Conservation (phyloP, 106 monocot genomes). For the Triglochin maritima region DNA sequence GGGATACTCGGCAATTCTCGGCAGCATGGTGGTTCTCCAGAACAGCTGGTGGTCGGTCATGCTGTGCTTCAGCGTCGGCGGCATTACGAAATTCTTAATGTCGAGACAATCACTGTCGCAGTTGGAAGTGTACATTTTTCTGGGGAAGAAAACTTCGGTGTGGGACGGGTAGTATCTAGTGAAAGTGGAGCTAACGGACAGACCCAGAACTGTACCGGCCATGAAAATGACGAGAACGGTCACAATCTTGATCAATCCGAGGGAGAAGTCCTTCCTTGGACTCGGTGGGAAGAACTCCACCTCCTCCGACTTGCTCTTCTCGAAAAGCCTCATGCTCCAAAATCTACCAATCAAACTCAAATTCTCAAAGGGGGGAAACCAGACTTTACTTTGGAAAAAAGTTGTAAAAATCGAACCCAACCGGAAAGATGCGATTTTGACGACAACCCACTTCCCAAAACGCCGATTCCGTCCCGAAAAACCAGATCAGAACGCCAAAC, state of each 20-base stretch:
- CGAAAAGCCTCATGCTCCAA: constrained; percentile 16
- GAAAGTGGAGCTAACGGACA: constrained; percentile 37
- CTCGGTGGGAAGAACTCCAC: constrained; percentile 27
- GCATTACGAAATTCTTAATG: constrained; percentile 43
- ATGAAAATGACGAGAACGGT: constrained; percentile 53
- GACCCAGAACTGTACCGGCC: constrained; percentile 51
- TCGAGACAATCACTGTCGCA: constrained; percentile 29
- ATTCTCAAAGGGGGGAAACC: too few relatives aligned
- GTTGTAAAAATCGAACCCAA: too few relatives aligned
- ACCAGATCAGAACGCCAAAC: too few relatives aligned
- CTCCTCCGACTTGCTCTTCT: constrained; percentile 21
- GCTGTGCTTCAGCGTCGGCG: constrained; percentile 33
- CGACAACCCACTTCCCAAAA: too few relatives aligned
- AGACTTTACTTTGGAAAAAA: too few relatives aligned
- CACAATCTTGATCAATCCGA: constrained; percentile 35
- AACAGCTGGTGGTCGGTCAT: constrained; percentile 78
- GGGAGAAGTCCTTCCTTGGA: constrained; percentile 49
- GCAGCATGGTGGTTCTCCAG: constrained; percentile 82
- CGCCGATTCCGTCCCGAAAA: too few relatives aligned
- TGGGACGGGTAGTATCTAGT: constrained; percentile 28
- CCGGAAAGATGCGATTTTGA: too few relatives aligned
- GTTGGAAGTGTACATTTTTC: constrained; percentile 19
- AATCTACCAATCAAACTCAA: neutral
- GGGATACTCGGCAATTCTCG: constrained; percentile 47
- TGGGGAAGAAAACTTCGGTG: constrained; percentile 47